Evolutionary conservation across 306 rosid genomes (phyloP).

Genomic region (Prunus persica): DNA sequence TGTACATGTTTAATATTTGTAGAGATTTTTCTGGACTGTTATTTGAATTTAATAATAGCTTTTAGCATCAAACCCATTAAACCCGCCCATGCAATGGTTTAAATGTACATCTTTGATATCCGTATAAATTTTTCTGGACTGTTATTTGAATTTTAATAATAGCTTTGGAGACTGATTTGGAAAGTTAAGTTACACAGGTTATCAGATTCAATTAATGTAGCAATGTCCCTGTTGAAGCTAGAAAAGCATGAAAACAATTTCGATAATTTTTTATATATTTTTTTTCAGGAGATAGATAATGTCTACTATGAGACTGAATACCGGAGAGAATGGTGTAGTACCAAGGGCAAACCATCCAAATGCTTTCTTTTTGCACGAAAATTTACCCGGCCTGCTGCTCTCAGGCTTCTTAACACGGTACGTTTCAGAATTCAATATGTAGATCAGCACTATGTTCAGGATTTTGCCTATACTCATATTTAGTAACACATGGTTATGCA

Average conservation of each 20-base stretch:
- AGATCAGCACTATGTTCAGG: no score
- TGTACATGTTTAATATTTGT: background rate
- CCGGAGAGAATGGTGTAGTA: conserved; percentile 93
- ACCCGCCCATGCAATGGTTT: background rate
- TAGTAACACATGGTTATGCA: background rate
- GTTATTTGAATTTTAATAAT: background rate
- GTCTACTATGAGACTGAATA: conserved; percentile 91
- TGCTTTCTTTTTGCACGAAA: conserved; percentile 96
- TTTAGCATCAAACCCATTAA: background rate
- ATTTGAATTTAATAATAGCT: background rate
- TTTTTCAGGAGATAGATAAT: conserved; percentile 78
- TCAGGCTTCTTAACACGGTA: conserved; percentile 84
- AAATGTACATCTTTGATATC: background rate
- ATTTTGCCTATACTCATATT: background rate
- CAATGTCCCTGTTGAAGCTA: no score
- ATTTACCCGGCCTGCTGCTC: conserved; percentile 90
- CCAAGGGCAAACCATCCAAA: conserved; percentile 78
- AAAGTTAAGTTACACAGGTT: background rate
- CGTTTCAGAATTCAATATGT: conserved; percentile 18
- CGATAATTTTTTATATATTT: background rate
- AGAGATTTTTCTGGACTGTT: background rate
- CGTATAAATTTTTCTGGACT: background rate
- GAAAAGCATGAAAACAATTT: background rate
- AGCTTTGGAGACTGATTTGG: background rate
- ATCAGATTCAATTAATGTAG: background rate